Base-by-base conservation (phyloP, 352 stramenopile species). In the Phytophthora tubulina region DNA sequence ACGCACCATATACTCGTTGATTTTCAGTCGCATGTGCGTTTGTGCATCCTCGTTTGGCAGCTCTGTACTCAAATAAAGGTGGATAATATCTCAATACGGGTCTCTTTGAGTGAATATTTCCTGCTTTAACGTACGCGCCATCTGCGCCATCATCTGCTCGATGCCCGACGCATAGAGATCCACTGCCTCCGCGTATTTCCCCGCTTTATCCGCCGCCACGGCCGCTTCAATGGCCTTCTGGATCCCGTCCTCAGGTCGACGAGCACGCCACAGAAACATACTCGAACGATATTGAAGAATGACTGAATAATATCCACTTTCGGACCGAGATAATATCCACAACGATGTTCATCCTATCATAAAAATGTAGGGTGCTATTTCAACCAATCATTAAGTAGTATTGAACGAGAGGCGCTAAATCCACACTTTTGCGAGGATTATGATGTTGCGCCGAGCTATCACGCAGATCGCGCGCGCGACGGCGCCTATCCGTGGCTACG, bases 1-100 rank as follows among this genome's bases (percentile, higher is more conserved):
- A 10, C 89, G 76, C 39, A 87, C 72, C 83, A 96, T 94, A 63
- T 93, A 95, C 64, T 91, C 86, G 35, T 93, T 77, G 33, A 94
- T 94, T 60, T 91, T 87, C 14, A 67, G 56, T 4, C 80, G 59
- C 62, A 84, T 61, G 1, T 79, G 51, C 30, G 76, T 69, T 17
- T 79, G 69, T 9, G 71, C 69, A 4, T 76, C 61, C 3, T 90
- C 84, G 6, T 79, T 56, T 6, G 63, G 57, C 27, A 80, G 61
- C 36, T 77, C 80, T 93, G 51, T 62, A 55, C n/a, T 56, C 32
- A 41, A 17, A 66, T 21, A 45, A 66, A 51, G 9, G 6, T 36
- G n/a, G n/a, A 35, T n/a, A 49, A 58, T 33, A 45, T 14, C 5
- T 45, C 39, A 73, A 9, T 13, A 67, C 35, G 27, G 38, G 21